A percentile compares a stretch with the other conserved stretches of the same genome.
Evolutionary conservation across 2,329 filamentous ascomycete genomes (phyloP).

Genomic region (Sporothrix inflata): DNA sequence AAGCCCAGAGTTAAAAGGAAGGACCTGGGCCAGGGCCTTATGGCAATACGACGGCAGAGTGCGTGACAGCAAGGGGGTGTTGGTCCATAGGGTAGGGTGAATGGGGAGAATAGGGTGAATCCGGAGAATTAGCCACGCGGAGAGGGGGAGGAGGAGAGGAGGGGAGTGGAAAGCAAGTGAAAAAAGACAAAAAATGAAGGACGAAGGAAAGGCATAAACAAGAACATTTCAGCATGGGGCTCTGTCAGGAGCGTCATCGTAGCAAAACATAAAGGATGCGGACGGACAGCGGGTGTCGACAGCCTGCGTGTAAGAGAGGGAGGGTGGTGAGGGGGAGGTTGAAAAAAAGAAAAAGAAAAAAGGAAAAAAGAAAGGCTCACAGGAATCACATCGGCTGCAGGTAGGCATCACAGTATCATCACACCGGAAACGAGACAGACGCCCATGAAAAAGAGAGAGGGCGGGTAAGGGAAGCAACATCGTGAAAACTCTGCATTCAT

Average conservation of each 20-base stretch:
- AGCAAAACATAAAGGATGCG: not conserved
- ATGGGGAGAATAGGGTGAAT: constrained; percentile 17
- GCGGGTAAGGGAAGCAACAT: not conserved
- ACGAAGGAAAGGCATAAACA: not conserved
- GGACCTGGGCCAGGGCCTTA: not conserved
- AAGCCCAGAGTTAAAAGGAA: not conserved
- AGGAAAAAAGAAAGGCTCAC: not conserved
- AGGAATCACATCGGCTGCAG: not conserved
- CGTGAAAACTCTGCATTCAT: constrained; percentile 13
- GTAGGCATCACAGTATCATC: not conserved
- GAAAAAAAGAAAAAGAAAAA: not conserved
- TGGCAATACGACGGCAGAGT: not conserved
- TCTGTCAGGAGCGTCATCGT: not conserved
- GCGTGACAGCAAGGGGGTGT: not conserved
- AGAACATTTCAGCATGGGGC: not conserved
- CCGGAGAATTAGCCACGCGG: not conserved
- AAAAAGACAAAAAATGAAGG: not conserved
- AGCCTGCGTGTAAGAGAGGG: not conserved
- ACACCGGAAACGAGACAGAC: not conserved
- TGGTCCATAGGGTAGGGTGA: constrained; percentile 8
- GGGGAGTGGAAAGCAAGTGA: not conserved
- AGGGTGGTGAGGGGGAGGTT: not conserved
- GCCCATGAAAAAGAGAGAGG: not conserved
- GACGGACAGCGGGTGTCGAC: not conserved
- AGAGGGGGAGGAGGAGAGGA: not conserved